Evolutionary conservation across 768 basidiomycete species (phyloP).

Genomic region (Leccinum arenicola): DNA sequence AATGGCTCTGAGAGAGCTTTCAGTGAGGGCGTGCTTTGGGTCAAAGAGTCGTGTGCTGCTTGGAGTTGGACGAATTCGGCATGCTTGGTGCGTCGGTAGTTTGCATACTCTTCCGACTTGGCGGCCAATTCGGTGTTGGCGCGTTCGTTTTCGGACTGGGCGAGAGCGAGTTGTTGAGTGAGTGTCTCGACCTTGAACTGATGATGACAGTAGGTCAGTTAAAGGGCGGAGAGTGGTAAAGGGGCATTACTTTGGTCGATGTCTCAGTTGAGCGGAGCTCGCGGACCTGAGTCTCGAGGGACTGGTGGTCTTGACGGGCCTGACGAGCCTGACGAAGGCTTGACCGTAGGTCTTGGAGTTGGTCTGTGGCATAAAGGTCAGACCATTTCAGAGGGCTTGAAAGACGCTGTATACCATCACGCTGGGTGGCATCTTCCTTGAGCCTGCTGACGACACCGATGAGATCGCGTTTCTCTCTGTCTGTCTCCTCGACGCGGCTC

Average conservation of each 20-base stretch:
- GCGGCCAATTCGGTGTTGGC: conserved; percentile 61
- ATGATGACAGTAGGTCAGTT: background rate
- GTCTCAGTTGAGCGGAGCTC: conserved; percentile 75
- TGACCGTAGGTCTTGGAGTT: conserved; percentile 63
- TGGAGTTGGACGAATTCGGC: conserved; percentile 76
- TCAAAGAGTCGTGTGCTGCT: conserved; percentile 30
- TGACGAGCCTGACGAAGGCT: conserved; percentile 78
- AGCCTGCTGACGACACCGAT: conserved; percentile 70
- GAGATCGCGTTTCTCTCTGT: conserved; percentile 89
- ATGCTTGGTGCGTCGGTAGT: conserved; percentile 78
- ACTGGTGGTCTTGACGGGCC: conserved; percentile 69
- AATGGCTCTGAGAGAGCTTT: too few relatives aligned
- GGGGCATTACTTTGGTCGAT: conserved; percentile 61
- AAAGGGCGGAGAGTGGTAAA: background rate
- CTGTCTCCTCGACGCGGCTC: conserved; percentile 64
- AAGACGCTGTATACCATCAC: conserved; percentile 58
- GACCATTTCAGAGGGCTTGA: background rate
- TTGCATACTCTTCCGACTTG: conserved; percentile 81
- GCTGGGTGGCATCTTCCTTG: conserved; percentile 69
- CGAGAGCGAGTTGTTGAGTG: conserved; percentile 75
- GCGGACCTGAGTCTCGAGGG: conserved; percentile 63
- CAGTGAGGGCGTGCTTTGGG: too few relatives aligned
- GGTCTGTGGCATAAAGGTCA: conserved; percentile 44
- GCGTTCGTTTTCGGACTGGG: conserved; percentile 69
- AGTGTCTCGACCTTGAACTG: conserved; percentile 87